Conservation (phyloP, 345 rosid species). For the Linum lewisii region DNA sequence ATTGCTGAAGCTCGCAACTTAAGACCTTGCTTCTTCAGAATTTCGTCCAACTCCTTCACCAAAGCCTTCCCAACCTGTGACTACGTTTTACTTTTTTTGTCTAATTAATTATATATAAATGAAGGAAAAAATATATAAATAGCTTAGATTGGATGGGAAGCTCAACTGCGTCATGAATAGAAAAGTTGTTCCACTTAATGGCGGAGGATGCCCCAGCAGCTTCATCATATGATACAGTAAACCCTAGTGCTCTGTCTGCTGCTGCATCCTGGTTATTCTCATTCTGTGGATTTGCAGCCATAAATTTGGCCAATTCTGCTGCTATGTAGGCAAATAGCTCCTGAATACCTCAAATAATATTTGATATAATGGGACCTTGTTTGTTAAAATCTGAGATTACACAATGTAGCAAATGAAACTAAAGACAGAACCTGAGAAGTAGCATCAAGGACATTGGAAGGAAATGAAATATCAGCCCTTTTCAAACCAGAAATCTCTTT, state of each 20-base stretch:
- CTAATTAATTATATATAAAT: too few relatives aligned
- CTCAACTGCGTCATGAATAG: too few relatives aligned
- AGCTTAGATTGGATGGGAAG: too few relatives aligned
- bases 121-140: too few relatives aligned
- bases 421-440: slow-evolving; percentile 30
- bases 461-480: slow-evolving; percentile 41
- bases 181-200: too few relatives aligned
- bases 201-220: slow-evolving; percentile 10
- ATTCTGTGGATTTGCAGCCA: slow-evolving; percentile 20
- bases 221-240: slow-evolving; percentile 38
- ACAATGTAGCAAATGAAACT: background rate
- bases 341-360: slow-evolving; percentile 21
- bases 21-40: background rate
- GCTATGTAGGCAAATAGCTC: slow-evolving; percentile 40
- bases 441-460: slow-evolving; percentile 23
- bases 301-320: slow-evolving; percentile 35
- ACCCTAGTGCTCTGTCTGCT: slow-evolving; percentile 29
- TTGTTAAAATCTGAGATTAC: background rate
- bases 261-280: slow-evolving; percentile 11
- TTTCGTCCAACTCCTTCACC: background rate
- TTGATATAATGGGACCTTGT: too few relatives aligned
- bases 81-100: too few relatives aligned
- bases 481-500: slow-evolving; percentile 41
- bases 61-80: slow-evolving; percentile 1
- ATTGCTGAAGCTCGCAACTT: background rate